A percentile compares a stretch with the other conserved stretches of the same genome.
Evolutionary conservation across 306 rosid species (phyloP).

Genomic region (Chamaecrista fasciculata): DNA sequence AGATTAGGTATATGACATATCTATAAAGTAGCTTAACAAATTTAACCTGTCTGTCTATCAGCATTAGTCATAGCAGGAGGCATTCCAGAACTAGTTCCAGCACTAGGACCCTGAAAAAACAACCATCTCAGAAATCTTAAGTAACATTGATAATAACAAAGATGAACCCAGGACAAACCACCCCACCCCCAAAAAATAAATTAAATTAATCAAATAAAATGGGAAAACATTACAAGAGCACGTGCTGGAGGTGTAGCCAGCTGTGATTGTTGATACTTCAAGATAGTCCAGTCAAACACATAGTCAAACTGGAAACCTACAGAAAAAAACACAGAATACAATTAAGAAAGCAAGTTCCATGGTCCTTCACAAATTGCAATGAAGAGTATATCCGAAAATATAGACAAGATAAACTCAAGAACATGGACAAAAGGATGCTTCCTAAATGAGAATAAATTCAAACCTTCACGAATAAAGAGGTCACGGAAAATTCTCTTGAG

Average conservation of each 20-base stretch:
- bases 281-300: constrained; percentile 87
- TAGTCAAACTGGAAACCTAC: constrained; percentile 90
- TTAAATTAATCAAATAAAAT: neutral
- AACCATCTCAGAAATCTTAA: constrained; percentile 18
- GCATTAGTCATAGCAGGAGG: constrained; percentile 48
- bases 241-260: constrained; percentile 79
- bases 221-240: constrained; percentile 41
- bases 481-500: constrained; percentile 83
- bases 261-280: constrained; percentile 88
- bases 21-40: constrained; percentile 1
- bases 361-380: constrained; percentile 8
- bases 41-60: constrained; percentile 68
- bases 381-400: neutral
- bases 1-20: neutral
- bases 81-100: constrained; percentile 78
- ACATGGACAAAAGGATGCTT: neutral
- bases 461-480: constrained; percentile 88
- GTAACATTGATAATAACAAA: constrained; percentile 6
- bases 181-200: too few species aligned
- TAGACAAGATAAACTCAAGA: neutral
- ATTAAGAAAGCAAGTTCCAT: neutral
- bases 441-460: neutral
- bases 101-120: constrained; percentile 54
- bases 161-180: constrained; percentile 19
- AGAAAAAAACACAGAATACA: constrained; percentile 17